Base-by-base conservation (phyloP, 345 rosid genomes). In the Corchorus olitorius region DNA sequence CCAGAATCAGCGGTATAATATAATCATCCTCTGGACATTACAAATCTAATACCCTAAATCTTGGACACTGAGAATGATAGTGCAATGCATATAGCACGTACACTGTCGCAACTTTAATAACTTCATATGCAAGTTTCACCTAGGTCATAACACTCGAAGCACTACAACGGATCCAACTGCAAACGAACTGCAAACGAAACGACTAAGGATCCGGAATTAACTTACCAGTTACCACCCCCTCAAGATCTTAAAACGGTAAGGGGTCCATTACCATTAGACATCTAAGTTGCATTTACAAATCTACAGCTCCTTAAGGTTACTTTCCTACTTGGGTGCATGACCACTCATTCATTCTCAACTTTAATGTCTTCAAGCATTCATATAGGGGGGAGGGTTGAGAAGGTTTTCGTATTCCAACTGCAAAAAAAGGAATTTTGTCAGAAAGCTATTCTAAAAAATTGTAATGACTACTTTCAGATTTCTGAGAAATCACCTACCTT, bases 371-470 rank as follows among this genome's bases (percentile, higher is more conserved):
- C 81, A 77, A 65, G 52, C 75, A 58, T 78, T 87, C 88, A 82
- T 34, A 37, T 75, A 52, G 5, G 54, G 34, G 54, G 86, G 84
- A 73, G 70, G 46, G 34, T 81, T 75, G 8, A 78, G 69, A 59
- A 85, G 67, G 55, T 73, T 84, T 75, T 83, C 84, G 19, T 87
- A 89, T 84, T 94, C 93, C 80, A 91, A 82, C 98, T 94, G 97
- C 82, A 77, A 56, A 75, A 82, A 65, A 82, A 12, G 33, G 54
- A 60, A 71, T 37, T 22, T 33, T 14, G 41, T 66, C 27, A 5
- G 45, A 74, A 61, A 75, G 35, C 35, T 61, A 19, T 15, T 50
- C 12, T 37, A 14, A 11, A 41, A 20, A 37, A 53, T 65, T 19
- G 20, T 70, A 53, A 13, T 12, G 70, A 60, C 27, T 46, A 46